Evolutionary conservation across 176 grass and related monocot species (phyloP).

Genomic region (Saccharum spontaneum): DNA sequence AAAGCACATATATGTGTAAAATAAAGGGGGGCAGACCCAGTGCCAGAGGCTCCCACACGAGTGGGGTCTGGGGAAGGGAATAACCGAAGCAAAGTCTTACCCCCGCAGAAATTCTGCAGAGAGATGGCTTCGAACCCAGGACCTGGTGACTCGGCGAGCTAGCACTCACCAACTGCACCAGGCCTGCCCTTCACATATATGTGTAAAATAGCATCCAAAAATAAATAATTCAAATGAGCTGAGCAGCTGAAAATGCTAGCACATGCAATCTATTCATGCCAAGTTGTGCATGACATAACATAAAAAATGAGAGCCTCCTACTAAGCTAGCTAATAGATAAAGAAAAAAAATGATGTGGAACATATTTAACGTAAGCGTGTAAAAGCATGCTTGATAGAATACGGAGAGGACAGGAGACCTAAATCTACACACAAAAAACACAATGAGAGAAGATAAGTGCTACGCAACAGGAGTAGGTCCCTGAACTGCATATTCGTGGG

Average conservation of each 20-base stretch:
- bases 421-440: background rate
- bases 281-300: background rate
- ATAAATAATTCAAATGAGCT: slow-evolving; percentile 4
- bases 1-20: background rate
- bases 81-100: no score
- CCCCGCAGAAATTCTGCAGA: no score
- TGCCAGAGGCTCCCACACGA: no score
- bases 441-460: background rate
- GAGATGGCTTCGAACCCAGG: no score
- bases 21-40: no score
- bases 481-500: background rate
- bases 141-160: no score
- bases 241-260: slow-evolving; percentile 3
- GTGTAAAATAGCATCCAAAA: background rate
- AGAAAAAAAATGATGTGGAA: background rate
- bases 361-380: background rate
- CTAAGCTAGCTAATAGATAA: slow-evolving; percentile 12
- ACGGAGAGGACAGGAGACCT: background rate
- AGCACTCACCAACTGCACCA: no score
- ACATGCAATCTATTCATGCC: background rate
- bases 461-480: background rate
- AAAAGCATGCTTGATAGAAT: background rate
- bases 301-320: background rate
- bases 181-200: no score
- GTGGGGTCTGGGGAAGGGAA: no score